Evolutionary conservation across 2,329 filamentous ascomycete species (phyloP).

Genomic region (Neurospora crassa): DNA sequence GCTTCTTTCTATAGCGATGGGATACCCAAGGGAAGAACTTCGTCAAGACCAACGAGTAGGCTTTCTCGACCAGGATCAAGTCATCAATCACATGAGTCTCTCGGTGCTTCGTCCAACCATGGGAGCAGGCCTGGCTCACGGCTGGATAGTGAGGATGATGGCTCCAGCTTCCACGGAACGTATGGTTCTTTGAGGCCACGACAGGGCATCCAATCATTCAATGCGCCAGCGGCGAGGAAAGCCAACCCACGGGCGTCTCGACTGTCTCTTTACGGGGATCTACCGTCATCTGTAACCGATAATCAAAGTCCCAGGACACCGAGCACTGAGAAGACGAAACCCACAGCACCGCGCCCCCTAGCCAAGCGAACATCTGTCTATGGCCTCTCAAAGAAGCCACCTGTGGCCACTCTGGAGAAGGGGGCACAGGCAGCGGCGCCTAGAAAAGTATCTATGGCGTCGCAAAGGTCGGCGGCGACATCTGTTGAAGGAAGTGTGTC

Average conservation of each 20-base stretch:
- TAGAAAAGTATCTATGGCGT: conserved; percentile 30
- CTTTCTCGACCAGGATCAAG: conserved; percentile 45
- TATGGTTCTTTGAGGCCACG: conserved; percentile 30
- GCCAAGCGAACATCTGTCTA: conserved; percentile 44
- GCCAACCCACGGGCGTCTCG: conserved; percentile 16
- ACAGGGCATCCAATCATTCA: conserved; percentile 26
- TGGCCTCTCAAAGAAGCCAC: conserved; percentile 46
- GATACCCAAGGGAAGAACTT: conserved; percentile 45
- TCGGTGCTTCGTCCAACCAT: conserved; percentile 37
- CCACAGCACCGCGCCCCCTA: conserved; percentile 31
- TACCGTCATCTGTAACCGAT: conserved; percentile 24
- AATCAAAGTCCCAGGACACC: conserved; percentile 25
- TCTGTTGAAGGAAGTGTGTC: conserved; percentile 29
- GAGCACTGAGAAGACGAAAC: conserved; percentile 38
- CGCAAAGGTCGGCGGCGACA: conserved; percentile 28
- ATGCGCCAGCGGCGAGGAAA: conserved; percentile 24
- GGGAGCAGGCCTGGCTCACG: conserved; percentile 47
- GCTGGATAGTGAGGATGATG: conserved; percentile 35
- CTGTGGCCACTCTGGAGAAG: conserved; percentile 31
- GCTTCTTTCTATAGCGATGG: conserved; percentile 62
- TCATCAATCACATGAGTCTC: conserved; percentile 53
- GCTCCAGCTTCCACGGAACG: conserved; percentile 32
- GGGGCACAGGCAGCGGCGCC: conserved; percentile 21
- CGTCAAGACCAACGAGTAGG: conserved; percentile 35
- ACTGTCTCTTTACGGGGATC: conserved; percentile 21